Conservation (phyloP, 495 filamentous ascomycete genomes). For the Elaphomyces granulatus region DNA sequence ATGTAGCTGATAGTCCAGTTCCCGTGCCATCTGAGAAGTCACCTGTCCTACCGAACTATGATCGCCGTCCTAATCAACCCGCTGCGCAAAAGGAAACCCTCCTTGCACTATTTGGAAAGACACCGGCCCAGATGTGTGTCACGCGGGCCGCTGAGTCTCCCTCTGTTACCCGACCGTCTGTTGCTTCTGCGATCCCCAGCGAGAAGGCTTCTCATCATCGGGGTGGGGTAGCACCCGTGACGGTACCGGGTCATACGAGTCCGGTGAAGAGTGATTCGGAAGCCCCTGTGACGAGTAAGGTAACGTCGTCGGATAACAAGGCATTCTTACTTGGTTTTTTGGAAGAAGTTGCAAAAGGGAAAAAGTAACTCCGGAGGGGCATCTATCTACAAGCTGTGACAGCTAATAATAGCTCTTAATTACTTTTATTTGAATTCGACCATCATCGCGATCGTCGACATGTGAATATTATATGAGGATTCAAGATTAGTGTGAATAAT, state of each 20-base stretch:
- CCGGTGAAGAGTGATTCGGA: constrained; percentile 31
- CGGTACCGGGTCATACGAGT: constrained; percentile 26
- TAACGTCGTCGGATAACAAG: constrained; percentile 56
- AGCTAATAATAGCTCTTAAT: constrained; percentile 1
- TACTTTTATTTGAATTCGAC: no score
- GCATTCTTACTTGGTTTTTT: constrained; percentile 71
- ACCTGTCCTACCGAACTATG: constrained; percentile 10
- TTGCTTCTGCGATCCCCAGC: constrained; percentile 9
- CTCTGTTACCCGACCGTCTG: constrained; percentile 6
- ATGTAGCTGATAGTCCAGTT: constrained; percentile 11
- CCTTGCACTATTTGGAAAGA: constrained; percentile 59
- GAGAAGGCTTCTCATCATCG: constrained; percentile 23
- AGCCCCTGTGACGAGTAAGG: constrained; percentile 20
- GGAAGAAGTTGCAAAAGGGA: constrained; percentile 40
- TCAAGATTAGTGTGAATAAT: no score
- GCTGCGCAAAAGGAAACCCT: constrained; percentile 51
- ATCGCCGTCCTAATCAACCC: constrained; percentile 34
- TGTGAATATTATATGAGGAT: no score
- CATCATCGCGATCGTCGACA: no score
- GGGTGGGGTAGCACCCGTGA: constrained; percentile 22
- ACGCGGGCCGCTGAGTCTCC: constrained; percentile 11
- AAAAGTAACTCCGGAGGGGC: constrained; percentile 13
- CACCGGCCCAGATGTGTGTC: no score
- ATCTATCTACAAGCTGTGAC: no score
- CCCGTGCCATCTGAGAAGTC: constrained; percentile 5